A percentile compares a stretch with the other conserved stretches of the same genome.
Conservation (phyloP, 495 filamentous ascomycete species). For the Achaetomiella virescens region DNA sequence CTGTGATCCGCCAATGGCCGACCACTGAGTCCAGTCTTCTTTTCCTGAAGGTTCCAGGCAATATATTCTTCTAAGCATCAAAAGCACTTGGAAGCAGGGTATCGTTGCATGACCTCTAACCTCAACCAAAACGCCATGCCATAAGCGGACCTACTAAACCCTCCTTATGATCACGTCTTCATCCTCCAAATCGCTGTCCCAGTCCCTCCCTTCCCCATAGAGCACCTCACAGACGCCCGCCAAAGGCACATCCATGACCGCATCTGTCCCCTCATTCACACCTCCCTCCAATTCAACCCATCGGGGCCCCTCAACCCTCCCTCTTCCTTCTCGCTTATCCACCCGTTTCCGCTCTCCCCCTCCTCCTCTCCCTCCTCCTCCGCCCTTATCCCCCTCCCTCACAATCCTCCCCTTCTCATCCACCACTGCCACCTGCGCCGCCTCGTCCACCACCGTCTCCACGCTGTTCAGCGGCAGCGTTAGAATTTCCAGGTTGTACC, state of each 20-base stretch:
- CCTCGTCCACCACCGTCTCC: conserved; percentile 90
- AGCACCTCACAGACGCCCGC: conserved; percentile 95
- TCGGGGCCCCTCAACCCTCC: conserved; percentile 4
- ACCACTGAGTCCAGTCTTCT: too few relatives aligned
- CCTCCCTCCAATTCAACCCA: conserved; percentile 60
- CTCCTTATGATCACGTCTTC: conserved; percentile 15
- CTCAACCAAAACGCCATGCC: neutral
- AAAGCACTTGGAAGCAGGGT: neutral
- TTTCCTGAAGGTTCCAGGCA: too few relatives aligned
- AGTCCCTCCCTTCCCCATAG: conserved; percentile 54
- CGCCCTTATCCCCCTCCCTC: conserved; percentile 35
- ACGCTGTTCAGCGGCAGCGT: conserved; percentile 74
- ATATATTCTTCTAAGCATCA: too few relatives aligned
- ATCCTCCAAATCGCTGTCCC: conserved; percentile 11
- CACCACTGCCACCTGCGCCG: conserved; percentile 75
- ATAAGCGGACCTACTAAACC: neutral
- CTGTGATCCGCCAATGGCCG: too few relatives aligned
- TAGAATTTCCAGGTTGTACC: conserved; percentile 83
- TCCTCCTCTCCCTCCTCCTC: conserved; percentile 37
- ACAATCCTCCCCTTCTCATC: conserved; percentile 60
- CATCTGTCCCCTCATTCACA: conserved; percentile 94
- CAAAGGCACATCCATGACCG: conserved; percentile 93
- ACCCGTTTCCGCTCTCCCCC: conserved; percentile 42
- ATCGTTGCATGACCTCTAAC: neutral
- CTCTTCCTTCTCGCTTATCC: conserved; percentile 44